phyloP scores from a whole-genome alignment of 306 rosid species.

The Heteromeles arbutifolia region DNA sequence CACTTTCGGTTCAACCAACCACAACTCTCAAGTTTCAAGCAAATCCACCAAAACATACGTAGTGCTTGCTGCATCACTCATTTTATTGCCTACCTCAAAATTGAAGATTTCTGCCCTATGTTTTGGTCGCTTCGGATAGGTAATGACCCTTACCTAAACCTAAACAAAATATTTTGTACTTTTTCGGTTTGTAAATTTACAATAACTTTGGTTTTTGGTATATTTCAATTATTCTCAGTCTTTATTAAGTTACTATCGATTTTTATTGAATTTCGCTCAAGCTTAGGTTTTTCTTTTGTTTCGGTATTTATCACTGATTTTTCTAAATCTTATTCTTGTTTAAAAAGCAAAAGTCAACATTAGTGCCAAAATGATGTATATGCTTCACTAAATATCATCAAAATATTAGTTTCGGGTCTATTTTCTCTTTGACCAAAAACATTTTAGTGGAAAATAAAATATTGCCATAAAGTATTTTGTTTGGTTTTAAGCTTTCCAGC shows the following conservation, averaged over 20 bases:
- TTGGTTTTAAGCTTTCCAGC: background rate
- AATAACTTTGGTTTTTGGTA: background rate
- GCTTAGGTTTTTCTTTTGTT: background rate
- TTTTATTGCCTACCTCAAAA: background rate
- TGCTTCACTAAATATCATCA: background rate
- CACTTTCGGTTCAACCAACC: constrained; percentile 21
- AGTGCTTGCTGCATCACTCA: background rate
- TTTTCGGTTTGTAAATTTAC: background rate
- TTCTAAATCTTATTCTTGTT: background rate
- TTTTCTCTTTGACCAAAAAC: background rate
- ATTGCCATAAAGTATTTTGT: background rate
- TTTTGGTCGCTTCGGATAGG: too few species aligned
- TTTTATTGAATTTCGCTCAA: too few species aligned
- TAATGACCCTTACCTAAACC: background rate
- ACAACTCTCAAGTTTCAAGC: background rate
- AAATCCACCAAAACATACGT: constrained; percentile 3
- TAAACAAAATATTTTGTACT: too few species aligned
- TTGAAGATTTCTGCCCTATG: background rate
- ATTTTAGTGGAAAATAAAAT: background rate
- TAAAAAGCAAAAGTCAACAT: background rate
- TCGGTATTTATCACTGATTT: background rate
- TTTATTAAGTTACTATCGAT: background rate
- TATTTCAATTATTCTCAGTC: too few species aligned
- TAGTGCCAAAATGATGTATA: background rate
- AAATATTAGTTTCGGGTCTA: background rate